A percentile compares a stretch with the other conserved stretches of the same genome.
Conservation (phyloP, 73 alveolate genomes). For the Paramecium sonneborni region DNA sequence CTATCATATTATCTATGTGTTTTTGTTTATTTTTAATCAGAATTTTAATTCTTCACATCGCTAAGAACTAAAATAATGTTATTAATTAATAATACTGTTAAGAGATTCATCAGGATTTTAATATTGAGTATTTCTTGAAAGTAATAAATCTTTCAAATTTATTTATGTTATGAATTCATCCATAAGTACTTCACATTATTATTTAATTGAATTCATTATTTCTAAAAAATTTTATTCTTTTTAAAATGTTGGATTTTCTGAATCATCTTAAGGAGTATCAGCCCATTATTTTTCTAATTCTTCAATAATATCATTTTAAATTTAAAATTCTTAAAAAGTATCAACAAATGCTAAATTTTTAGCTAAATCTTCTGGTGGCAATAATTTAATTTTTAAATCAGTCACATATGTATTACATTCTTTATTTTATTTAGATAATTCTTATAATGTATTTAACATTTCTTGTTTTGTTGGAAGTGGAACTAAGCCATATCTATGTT, state of each 20-base stretch:
- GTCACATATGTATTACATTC: background rate
- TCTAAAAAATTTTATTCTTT: background rate
- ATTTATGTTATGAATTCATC: conserved; percentile 8
- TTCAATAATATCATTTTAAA: background rate
- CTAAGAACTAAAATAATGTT: background rate
- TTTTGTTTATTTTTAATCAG: background rate
- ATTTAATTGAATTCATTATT: background rate
- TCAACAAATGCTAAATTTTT: conserved; percentile 8
- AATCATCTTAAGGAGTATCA: background rate
- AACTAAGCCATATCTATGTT: conserved; percentile 20
- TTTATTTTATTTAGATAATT: background rate
- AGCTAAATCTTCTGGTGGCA: conserved; percentile 37
- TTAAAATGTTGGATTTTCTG: background rate
- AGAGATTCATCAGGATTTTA: conserved; percentile 29
- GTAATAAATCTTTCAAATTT: background rate
- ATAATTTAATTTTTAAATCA: background rate
- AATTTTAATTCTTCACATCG: background rate
- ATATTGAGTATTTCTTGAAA: background rate
- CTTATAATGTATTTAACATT: background rate
- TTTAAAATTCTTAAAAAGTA: background rate
- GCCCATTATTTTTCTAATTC: conserved; percentile 40
- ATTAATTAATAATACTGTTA: background rate
- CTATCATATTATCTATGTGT: background rate
- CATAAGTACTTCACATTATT: conserved; percentile 21
- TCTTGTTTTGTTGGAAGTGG: conserved; percentile 7